Conservation (phyloP, 257 asterid genomes). For the Prunella vulgaris region DNA sequence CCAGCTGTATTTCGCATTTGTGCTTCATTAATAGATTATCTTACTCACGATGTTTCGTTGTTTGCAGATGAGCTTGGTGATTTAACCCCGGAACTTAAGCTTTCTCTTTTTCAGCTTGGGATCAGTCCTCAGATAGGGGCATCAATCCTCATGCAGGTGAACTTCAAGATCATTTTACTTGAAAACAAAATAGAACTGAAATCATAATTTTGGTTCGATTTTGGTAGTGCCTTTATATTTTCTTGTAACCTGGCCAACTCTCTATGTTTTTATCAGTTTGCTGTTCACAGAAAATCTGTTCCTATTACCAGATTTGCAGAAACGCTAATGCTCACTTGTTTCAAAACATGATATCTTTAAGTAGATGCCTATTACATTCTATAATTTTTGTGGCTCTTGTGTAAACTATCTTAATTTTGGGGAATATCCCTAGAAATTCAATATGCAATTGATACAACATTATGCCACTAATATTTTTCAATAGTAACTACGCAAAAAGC, state of each 20-base stretch:
- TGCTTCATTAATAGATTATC: conserved; percentile 5
- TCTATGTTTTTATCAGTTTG: not conserved
- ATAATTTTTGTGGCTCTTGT: not conserved
- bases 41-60: conserved; percentile 2
- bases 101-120: conserved; percentile 93
- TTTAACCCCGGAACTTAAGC: conserved; percentile 79
- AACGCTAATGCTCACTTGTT: not conserved
- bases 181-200: not conserved
- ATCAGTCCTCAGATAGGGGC: conserved; percentile 98
- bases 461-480: not conserved
- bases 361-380: not conserved
- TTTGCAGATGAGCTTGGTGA: conserved; percentile 90
- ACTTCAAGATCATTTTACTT: conserved; percentile 10
- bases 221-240: not conserved
- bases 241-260: conserved; percentile 1
- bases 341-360: not conserved
- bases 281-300: not conserved
- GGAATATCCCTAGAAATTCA: not conserved
- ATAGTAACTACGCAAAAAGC: not conserved
- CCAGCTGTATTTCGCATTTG: not conserved
- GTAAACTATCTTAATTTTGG: not conserved
- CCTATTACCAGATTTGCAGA: not conserved
- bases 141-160: conserved; percentile 93
- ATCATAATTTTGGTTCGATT: not conserved
- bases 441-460: not conserved